phyloP scores from a whole-genome alignment of 179 eudicot species.

The Beta macrorhiza region DNA sequence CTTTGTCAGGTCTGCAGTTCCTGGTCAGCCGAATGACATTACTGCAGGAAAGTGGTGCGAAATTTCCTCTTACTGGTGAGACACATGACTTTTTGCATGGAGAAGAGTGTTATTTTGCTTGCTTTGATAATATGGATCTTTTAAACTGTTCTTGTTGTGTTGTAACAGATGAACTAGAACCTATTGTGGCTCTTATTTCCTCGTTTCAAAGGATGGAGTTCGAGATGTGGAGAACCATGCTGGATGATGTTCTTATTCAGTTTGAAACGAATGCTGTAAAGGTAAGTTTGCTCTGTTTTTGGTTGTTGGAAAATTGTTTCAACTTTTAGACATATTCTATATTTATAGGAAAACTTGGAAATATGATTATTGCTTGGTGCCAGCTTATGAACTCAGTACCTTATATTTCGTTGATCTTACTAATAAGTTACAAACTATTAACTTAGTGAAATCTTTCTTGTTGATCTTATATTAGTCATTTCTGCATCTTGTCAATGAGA shows the following conservation, averaged over 20 bases:
- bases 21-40: conserved; percentile 59
- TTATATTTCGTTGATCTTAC: too few relatives aligned
- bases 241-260: conserved; percentile 70
- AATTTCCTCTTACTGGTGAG: conserved; percentile 71
- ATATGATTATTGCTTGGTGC: neutral
- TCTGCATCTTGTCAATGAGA: neutral
- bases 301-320: neutral
- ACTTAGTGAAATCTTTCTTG: neutral
- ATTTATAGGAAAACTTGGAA: neutral
- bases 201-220: conserved; percentile 84
- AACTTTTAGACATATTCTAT: neutral
- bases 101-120: neutral
- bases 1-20: conserved; percentile 84
- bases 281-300: conserved; percentile 39
- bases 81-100: conserved; percentile 15
- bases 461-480: neutral
- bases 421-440: neutral
- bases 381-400: neutral
- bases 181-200: conserved; percentile 55
- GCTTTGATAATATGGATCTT: neutral
- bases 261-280: conserved; percentile 84
- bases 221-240: conserved; percentile 75
- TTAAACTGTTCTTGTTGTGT: conserved; percentile 9
- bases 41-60: conserved; percentile 74
- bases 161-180: conserved; percentile 58